Base-by-base conservation (phyloP, 2,329 filamentous ascomycete genomes). In the Fusarium irregulare region DNA sequence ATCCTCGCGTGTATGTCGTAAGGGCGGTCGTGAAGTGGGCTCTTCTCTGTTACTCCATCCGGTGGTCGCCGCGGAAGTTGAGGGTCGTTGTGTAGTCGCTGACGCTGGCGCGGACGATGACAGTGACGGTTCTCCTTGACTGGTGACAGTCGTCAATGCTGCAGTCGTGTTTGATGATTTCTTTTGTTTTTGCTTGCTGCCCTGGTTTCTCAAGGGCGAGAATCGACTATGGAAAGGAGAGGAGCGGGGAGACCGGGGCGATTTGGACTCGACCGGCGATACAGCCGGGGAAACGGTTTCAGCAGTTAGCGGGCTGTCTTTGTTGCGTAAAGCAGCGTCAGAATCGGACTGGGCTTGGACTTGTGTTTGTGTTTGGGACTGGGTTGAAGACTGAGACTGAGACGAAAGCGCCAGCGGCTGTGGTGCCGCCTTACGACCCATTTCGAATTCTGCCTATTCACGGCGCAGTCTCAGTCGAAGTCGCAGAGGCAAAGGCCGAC, bases 381-480 rank as follows among this genome's bases (percentile, higher is more conserved):
- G 64, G 64, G 53, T 56, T 53, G 60, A 64, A 50, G 54, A 71
- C 64, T 71, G 68, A 50, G 54, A 71, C 64, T 71, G 68, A 71
- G 68, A 71, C 64, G 68, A 49, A 62, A 88, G 82, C 77, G 83
- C 80, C 80, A 88, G 83, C 80, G 87, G 86, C 82, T 88, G 84
- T 72, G 86, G 87, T 79, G 83, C 85, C 76, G 84, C 80, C 80
- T 87, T 89, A 78, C 86, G 87, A 80, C 83, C 86, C 86, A 88
- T 88, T 67, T 61, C 65, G 61, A 70, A 71, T 73, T 70, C 71
- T 74, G 68, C 64, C 67, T 73, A 68, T 61, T 74, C 68, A 73
- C 65, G 69, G 64, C 68, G 60, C 68, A 71, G 68, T 71, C 64
- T 71, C 56, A 59, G 68, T 66, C 60, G 64, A 56, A 66, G 64